A percentile compares a stretch with the other conserved stretches of the same genome.
Evolutionary conservation across 495 filamentous ascomycete genomes (phyloP).

Genomic region (Achaetomiella virescens): DNA sequence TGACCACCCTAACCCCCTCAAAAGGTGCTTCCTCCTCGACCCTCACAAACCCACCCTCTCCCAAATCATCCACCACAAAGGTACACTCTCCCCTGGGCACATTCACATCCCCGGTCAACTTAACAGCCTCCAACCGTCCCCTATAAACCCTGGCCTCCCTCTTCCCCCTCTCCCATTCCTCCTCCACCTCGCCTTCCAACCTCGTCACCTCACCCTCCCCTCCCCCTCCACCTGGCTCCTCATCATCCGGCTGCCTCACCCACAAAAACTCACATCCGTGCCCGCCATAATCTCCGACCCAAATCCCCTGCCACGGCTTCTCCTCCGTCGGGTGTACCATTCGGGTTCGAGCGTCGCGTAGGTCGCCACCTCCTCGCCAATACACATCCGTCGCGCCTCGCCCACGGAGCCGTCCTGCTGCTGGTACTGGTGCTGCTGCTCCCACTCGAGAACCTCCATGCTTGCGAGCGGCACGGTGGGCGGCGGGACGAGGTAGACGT

Average conservation of each 20-base stretch:
- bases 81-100: constrained; percentile 80
- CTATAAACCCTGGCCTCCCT: constrained; percentile 37
- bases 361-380: constrained; percentile 63
- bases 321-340: constrained; percentile 71
- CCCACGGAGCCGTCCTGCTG: no score
- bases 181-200: constrained; percentile 22
- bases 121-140: constrained; percentile 71
- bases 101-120: constrained; percentile 85
- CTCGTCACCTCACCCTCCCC: constrained; percentile 30
- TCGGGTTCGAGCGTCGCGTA: constrained; percentile 67
- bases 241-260: constrained; percentile 60
- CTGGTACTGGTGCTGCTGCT: no score
- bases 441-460: no score
- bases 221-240: constrained; percentile 24
- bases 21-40: constrained; percentile 58
- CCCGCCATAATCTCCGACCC: constrained; percentile 82
- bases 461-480: no score
- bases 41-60: constrained; percentile 47
- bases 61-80: constrained; percentile 72
- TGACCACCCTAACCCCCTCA: constrained; percentile 66
- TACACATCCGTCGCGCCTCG: constrained; percentile 27
- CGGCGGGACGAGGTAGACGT: no score
- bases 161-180: constrained; percentile 18
- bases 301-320: constrained; percentile 82
- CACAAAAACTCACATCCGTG: constrained; percentile 88